phyloP scores from a whole-genome alignment of 768 basidiomycete species.

The Arthromyces matolae region DNA sequence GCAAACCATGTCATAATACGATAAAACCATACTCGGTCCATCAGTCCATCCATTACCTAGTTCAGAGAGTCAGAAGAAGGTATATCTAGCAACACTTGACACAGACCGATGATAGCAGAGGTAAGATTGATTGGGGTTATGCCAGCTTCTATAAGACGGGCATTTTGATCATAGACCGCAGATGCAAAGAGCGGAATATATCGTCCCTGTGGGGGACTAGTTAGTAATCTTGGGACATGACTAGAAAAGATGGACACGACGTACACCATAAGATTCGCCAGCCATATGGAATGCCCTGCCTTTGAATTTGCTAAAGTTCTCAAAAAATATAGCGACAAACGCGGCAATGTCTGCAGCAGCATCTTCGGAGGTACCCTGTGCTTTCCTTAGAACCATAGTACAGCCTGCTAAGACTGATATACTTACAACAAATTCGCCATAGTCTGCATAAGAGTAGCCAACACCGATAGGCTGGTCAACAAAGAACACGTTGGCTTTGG shows the following conservation, averaged over 20 bases:
- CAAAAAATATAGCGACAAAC: constrained; percentile 71
- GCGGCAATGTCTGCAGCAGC: constrained; percentile 69
- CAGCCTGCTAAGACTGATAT: too few relatives aligned
- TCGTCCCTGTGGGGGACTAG: constrained; percentile 42
- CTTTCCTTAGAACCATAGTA: too few relatives aligned
- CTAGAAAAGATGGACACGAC: constrained; percentile 10
- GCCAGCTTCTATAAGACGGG: constrained; percentile 46
- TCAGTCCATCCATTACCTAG: constrained; percentile 67
- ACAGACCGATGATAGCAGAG: constrained; percentile 66
- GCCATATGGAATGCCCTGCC: constrained; percentile 62
- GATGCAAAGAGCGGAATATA: constrained; percentile 75
- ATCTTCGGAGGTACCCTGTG: constrained; percentile 60
- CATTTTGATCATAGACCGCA: constrained; percentile 73
- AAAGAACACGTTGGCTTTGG: constrained; percentile 60
- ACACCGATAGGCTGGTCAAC: constrained; percentile 61
- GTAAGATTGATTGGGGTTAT: constrained; percentile 60
- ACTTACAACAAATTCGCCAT: constrained; percentile 55
- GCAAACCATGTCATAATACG: constrained; percentile 52
- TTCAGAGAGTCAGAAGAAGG: background rate
- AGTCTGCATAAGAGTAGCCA: constrained; percentile 62
- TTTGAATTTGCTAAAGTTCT: constrained; percentile 68
- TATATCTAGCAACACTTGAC: background rate
- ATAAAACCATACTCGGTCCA: constrained; percentile 38
- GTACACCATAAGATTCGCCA: constrained; percentile 76
- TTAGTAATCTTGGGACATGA: background rate